These are phyloP conservation scores for Scheffersomyces insectosa DNA, from an alignment of 1,139 yeast species.

Conservation along the genomic window DNA sequence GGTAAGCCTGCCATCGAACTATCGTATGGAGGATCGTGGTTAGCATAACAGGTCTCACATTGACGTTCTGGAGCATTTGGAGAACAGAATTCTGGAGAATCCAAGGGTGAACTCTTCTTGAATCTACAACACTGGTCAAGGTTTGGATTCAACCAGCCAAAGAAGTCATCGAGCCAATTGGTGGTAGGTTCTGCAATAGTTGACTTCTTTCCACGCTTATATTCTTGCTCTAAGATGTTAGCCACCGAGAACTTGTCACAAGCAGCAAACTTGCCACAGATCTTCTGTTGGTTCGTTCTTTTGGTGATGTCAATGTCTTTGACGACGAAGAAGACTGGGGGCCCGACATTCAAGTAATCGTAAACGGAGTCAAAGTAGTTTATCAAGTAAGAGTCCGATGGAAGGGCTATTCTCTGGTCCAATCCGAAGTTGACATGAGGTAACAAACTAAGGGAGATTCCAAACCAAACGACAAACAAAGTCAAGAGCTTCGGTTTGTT, in stretches of 20 bases:
- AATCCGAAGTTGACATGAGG: slow-evolving; percentile 77
- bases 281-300: slow-evolving; percentile 61
- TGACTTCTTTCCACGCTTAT: slow-evolving; percentile 61
- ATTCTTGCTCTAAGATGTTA: slow-evolving; percentile 85
- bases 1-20: slow-evolving; percentile 85
- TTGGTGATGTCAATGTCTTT: slow-evolving; percentile 62
- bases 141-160: slow-evolving; percentile 83
- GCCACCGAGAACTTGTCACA: slow-evolving; percentile 79
- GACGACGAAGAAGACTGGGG: slow-evolving; percentile 86
- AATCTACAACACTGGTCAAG: slow-evolving; percentile 84
- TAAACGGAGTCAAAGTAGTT: slow-evolving; percentile 78
- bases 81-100: slow-evolving; percentile 53
- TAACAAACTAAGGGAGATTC: slow-evolving; percentile 63
- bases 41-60: slow-evolving; percentile 69
- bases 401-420: slow-evolving; percentile 88
- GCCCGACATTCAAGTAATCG: slow-evolving; percentile 77
- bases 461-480: slow-evolving; percentile 61
- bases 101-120: slow-evolving; percentile 34
- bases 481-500: slow-evolving; percentile 51
- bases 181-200: slow-evolving; percentile 81
- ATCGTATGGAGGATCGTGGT: slow-evolving; percentile 62
- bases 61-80: slow-evolving; percentile 70
- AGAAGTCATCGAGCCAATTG: slow-evolving; percentile 90
- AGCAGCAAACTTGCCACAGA: slow-evolving; percentile 86
- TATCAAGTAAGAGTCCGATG: slow-evolving; percentile 76